Base-by-base conservation (phyloP, 2,329 filamentous ascomycete species). In the Sporothrix schenckii region DNA sequence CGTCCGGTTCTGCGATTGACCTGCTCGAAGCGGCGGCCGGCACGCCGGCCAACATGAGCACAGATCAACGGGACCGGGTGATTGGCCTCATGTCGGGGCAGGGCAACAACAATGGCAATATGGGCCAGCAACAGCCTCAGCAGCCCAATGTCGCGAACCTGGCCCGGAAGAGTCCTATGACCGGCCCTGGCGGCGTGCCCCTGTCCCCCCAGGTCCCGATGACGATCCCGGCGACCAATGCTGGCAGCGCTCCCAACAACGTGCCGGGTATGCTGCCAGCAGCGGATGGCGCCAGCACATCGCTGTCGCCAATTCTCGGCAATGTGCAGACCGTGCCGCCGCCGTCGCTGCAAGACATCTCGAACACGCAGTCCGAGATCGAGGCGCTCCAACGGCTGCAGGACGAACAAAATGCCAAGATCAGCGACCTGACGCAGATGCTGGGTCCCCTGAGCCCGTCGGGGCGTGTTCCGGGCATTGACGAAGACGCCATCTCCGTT, bases 381-480 rank as follows among this genome's bases (percentile, higher is more conserved):
- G 92, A 95, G 67, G 86, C 91, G 41, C 84, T 98, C 2, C 88
- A 92, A 73, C 90, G 89, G 56, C 83, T 97, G 76, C 92, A 96
- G 77, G 87, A 88, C 30, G 89, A 94, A 72, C 93, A 97, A 76
- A 89, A 91, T 72, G 86, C 86, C 63, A 91, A 91, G 65, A 91
- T 97, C 1, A 88, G 92, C 72, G 88, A 92, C 71, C 83, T 97
- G 11, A 89, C 89, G 67, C 89, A 88, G 69, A 82, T 93, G 19
- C 85, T 97, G 9, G 89, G 91, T 7, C 93, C 93, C 0, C 84
- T 97, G 14, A 94, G 90, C 76, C 93, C 93, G 0, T 92, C 88
- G 0, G 93, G 92, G 4, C 86, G 87, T 19, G 92, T 97, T 49
- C 91, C 92, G 1, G 92, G 92, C 4, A 79, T 95, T 1, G 82